Evolutionary conservation across 1,284 basidiomycete species (phyloP).

Genomic region (Boletus semigastroideus): DNA sequence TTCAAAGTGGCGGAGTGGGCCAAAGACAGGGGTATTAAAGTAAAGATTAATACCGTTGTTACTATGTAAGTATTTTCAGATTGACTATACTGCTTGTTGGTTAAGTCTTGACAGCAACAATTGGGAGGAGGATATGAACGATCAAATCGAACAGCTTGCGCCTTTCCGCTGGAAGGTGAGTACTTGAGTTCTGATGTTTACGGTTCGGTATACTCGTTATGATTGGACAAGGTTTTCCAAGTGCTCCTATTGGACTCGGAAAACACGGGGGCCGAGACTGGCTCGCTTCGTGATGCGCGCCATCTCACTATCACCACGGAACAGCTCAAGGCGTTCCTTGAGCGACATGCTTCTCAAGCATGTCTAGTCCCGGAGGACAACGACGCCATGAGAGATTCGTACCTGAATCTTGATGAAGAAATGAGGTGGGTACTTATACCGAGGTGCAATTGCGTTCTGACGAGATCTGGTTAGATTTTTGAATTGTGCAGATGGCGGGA

Average conservation of each 20-base stretch:
- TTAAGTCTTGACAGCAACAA: slow-evolving; percentile 8
- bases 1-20: slow-evolving; percentile 39
- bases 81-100: not conserved
- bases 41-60: slow-evolving; percentile 42
- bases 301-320: slow-evolving; percentile 12
- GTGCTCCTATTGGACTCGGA: slow-evolving; percentile 17
- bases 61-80: slow-evolving; percentile 22
- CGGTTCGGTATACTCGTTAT: not conserved
- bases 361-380: slow-evolving; percentile 18
- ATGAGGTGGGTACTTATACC: slow-evolving; percentile 7
- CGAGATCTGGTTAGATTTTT: not conserved
- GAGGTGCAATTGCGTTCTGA: not conserved
- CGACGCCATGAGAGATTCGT: slow-evolving; percentile 21
- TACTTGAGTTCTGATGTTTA: not conserved
- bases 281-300: slow-evolving; percentile 16
- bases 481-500: slow-evolving; percentile 2
- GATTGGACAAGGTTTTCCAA: slow-evolving; percentile 15
- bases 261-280: slow-evolving; percentile 13
- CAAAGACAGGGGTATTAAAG: slow-evolving; percentile 33
- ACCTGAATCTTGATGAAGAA: slow-evolving; percentile 16
- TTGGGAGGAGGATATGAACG: slow-evolving; percentile 20
- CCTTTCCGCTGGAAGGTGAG: slow-evolving; percentile 17
- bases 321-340: slow-evolving; percentile 14
- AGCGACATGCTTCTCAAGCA: slow-evolving; percentile 14
- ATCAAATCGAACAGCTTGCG: slow-evolving; percentile 8